These are phyloP conservation scores for Sporobolomyces pararoseus DNA, from an alignment of 768 basidiomycete species.

Conservation along the genomic window DNA sequence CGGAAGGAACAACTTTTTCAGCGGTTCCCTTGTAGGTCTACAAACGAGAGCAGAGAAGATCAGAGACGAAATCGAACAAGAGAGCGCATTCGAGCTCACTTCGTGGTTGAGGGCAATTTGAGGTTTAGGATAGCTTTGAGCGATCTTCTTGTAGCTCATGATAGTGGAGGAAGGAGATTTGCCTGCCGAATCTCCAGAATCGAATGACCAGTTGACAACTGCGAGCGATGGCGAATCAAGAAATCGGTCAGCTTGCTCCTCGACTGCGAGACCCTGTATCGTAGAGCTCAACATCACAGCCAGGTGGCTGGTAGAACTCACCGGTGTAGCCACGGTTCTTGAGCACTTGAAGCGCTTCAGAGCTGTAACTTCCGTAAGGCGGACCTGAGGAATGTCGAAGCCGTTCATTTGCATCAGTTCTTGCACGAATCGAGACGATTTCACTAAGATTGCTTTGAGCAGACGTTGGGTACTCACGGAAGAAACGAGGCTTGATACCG, in stretches of 20 bases:
- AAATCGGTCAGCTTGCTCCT: background rate
- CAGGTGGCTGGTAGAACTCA: conserved; percentile 7
- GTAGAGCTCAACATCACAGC: too few relatives aligned
- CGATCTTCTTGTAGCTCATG: conserved; percentile 36
- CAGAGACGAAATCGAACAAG: background rate
- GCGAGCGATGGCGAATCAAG: too few relatives aligned
- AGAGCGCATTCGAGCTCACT: background rate
- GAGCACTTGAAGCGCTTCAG: conserved; percentile 21
- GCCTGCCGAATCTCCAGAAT: conserved; percentile 37
- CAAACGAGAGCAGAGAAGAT: background rate
- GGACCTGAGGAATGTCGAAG: conserved; percentile 4
- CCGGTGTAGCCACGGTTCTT: conserved; percentile 40
- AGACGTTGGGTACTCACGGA: too few relatives aligned
- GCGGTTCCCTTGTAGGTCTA: conserved; percentile 28
- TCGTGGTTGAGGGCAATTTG: conserved; percentile 45
- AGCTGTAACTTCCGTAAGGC: conserved; percentile 39
- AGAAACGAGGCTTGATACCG: conserved; percentile 42
- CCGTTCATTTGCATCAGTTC: too few relatives aligned
- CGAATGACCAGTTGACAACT: conserved; percentile 41
- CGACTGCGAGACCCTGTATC: background rate
- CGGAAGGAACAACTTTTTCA: conserved; percentile 29
- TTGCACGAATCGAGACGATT: too few relatives aligned
- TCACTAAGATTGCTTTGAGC: too few relatives aligned
- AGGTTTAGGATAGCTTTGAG: conserved; percentile 14
- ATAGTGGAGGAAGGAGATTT: conserved; percentile 22